A percentile compares a stretch with the other conserved stretches of the same genome.
Evolutionary conservation across 2,329 filamentous ascomycete genomes (phyloP).

Genomic region (Aspergillus pseudoterreus): DNA sequence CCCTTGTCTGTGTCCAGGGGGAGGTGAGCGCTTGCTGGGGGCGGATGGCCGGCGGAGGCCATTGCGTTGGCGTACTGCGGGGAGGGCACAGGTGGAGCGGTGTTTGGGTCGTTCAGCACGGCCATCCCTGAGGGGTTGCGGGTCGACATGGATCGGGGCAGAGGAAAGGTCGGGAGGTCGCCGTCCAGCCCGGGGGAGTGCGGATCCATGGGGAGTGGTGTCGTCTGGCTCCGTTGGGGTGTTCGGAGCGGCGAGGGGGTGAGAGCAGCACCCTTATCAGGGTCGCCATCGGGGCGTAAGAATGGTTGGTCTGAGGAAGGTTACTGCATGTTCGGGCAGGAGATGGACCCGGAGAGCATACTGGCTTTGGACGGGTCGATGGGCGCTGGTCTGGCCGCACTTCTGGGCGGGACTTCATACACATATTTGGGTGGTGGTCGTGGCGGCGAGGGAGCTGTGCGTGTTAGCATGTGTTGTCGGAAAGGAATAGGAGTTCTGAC

Average conservation of each 20-base stretch:
- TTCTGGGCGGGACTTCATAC: slow-evolving; percentile 20
- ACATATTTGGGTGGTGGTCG: slow-evolving; percentile 28
- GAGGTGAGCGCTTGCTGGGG: slow-evolving; percentile 8
- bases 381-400: slow-evolving; percentile 42
- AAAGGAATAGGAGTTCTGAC: neutral
- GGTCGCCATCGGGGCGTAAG: slow-evolving; percentile 49
- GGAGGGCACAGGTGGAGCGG: slow-evolving; percentile 17
- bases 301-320: slow-evolving; percentile 37
- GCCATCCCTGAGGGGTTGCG: slow-evolving; percentile 20
- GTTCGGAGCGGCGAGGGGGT: slow-evolving; percentile 55
- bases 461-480: neutral
- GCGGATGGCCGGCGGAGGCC: neutral
- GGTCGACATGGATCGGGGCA: slow-evolving; percentile 31
- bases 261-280: slow-evolving; percentile 58
- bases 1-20: slow-evolving; percentile 8
- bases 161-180: slow-evolving; percentile 53
- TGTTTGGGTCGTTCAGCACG: slow-evolving; percentile 16
- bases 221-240: slow-evolving; percentile 35
- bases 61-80: slow-evolving; percentile 10
- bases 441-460: slow-evolving; percentile 9
- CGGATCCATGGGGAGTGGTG: slow-evolving; percentile 37
- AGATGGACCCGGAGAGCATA: slow-evolving; percentile 35
- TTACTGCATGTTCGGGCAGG: neutral
- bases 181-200: slow-evolving; percentile 46
- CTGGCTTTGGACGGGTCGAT: slow-evolving; percentile 59